Evolutionary conservation across 345 rosid species (phyloP).

Genomic region (Eucalyptus melliodora): DNA sequence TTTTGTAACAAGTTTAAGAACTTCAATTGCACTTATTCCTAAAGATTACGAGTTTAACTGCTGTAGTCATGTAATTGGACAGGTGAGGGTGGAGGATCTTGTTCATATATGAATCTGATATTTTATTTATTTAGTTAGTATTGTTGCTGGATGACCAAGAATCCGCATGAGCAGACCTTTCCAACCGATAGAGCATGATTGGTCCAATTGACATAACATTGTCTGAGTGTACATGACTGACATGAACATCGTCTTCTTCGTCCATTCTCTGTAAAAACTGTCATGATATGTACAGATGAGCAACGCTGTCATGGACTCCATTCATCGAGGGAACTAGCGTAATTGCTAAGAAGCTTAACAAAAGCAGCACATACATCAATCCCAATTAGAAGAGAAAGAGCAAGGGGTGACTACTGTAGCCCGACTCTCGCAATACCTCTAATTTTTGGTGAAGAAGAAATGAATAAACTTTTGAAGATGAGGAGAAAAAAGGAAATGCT

Average conservation of each 20-base stretch:
- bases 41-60: too few relatives aligned
- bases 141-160: background rate
- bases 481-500: background rate
- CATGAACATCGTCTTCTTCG: background rate
- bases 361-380: background rate
- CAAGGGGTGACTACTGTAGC: background rate
- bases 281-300: background rate
- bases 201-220: background rate
- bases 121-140: background rate
- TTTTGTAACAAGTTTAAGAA: background rate
- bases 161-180: background rate
- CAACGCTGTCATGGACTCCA: background rate
- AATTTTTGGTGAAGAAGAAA: background rate
- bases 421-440: background rate
- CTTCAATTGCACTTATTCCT: background rate
- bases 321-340: background rate
- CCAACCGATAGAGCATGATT: background rate
- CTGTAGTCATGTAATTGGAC: background rate
- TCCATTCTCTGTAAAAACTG: background rate
- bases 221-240: background rate
- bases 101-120: background rate
- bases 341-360: background rate
- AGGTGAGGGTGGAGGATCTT: background rate
- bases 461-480: background rate
- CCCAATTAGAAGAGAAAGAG: background rate